A percentile compares a stretch with the other conserved stretches of the same genome.
These are phyloP conservation scores for Carex littledalei DNA, from an alignment of 176 grass and related monocot genomes.

Conservation along the genomic window DNA sequence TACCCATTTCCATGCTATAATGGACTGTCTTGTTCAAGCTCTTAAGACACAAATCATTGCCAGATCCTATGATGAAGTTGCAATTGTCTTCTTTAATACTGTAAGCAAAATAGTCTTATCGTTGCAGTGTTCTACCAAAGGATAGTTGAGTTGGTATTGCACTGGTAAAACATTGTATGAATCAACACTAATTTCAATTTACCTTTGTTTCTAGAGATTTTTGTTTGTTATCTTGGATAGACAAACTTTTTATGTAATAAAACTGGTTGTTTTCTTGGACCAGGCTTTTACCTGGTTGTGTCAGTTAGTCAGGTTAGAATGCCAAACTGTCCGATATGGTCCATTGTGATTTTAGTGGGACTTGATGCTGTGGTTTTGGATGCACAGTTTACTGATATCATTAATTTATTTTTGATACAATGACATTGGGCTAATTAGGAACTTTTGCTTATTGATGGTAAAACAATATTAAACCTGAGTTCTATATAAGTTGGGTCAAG, in stretches of 20 bases:
- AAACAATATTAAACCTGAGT: background rate
- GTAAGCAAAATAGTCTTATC: constrained; percentile 33
- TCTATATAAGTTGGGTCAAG: background rate
- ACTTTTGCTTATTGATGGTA: background rate
- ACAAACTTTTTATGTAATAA: background rate
- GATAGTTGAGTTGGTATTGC: background rate
- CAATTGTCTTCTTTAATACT: constrained; percentile 91
- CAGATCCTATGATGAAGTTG: constrained; percentile 82
- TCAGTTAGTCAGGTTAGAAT: background rate
- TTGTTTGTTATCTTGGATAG: background rate
- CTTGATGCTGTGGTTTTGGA: background rate
- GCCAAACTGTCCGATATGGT: background rate
- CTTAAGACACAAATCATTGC: constrained; percentile 80
- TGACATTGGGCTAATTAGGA: background rate
- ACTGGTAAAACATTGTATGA: background rate
- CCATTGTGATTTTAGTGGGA: background rate
- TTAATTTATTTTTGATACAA: background rate
- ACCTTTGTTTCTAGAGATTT: background rate
- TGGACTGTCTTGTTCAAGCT: constrained; percentile 57
- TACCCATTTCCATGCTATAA: constrained; percentile 66
- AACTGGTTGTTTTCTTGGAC: background rate
- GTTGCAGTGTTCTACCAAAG: background rate
- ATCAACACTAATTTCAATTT: background rate
- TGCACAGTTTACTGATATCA: background rate
- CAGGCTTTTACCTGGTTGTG: background rate